phyloP scores from a whole-genome alignment of 106 monocot genomes.

The Phalaenopsis equestris region DNA sequence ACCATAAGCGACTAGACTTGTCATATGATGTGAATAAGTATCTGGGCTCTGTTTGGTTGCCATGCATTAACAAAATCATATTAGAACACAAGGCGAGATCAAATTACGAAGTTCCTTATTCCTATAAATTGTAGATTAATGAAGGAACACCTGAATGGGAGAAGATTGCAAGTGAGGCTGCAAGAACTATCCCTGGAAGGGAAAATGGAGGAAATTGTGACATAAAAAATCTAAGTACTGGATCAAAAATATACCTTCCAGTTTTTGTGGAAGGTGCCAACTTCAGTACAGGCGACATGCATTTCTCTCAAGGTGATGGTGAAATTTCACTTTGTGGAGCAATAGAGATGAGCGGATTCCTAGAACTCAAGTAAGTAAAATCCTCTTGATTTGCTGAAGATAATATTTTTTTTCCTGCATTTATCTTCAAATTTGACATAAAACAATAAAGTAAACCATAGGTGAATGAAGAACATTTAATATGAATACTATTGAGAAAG shows the following conservation, averaged over 20 bases:
- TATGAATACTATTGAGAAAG: neutral
- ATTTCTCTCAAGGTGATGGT: slow-evolving; percentile 92
- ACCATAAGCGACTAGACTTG: too few species aligned
- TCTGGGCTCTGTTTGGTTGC: neutral
- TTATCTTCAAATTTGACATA: neutral
- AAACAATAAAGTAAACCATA: neutral
- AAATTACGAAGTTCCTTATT: neutral
- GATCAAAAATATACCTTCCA: slow-evolving; percentile 85
- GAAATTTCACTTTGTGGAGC: slow-evolving; percentile 93
- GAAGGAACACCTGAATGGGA: slow-evolving; percentile 64
- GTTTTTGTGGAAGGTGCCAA: slow-evolving; percentile 89
- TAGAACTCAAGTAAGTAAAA: slow-evolving; percentile 68
- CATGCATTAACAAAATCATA: neutral
- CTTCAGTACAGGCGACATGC: slow-evolving; percentile 85
- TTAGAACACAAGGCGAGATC: neutral
- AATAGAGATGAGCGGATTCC: slow-evolving; percentile 92
- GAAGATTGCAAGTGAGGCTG: slow-evolving; percentile 71
- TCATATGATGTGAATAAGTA: too few species aligned
- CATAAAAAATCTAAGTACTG: slow-evolving; percentile 89
- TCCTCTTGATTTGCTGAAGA: neutral
- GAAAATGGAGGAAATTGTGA: slow-evolving; percentile 96
- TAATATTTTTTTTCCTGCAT: neutral
- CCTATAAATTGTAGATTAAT: slow-evolving; percentile 32
- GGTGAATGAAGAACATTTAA: neutral
- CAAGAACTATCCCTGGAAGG: slow-evolving; percentile 80